Conservation (phyloP, 2,329 filamentous ascomycete species). For the Apiospora rasikravindrae region DNA sequence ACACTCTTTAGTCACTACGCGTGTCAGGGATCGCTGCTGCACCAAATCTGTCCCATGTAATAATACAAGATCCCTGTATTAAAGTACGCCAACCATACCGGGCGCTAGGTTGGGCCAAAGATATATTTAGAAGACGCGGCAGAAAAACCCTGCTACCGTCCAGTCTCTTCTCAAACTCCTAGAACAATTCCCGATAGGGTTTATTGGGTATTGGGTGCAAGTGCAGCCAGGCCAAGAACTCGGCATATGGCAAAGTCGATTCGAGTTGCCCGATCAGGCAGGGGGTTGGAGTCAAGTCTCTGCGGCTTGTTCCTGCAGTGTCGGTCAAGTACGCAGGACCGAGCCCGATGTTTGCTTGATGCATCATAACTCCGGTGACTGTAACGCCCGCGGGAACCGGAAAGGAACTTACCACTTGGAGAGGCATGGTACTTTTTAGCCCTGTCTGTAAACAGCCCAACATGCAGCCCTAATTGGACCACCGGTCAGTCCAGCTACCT, state of each 20-base stretch:
- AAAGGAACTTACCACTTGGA: not conserved
- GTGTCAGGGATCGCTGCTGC: not conserved
- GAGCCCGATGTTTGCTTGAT: not conserved
- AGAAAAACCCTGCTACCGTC: not conserved
- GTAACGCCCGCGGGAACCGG: constrained; percentile 2
- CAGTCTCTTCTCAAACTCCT: not conserved
- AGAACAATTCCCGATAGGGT: not conserved
- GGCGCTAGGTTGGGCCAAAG: not conserved
- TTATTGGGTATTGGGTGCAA: not conserved
- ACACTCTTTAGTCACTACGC: not conserved
- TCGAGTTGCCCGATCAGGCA: constrained; percentile 1
- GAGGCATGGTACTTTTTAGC: not conserved
- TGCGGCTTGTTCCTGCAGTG: not conserved
- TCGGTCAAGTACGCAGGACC: not conserved
- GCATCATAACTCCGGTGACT: not conserved
- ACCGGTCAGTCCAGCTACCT: not conserved
- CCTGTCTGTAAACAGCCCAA: not conserved
- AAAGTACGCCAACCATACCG: not conserved
- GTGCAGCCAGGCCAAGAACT: not conserved
- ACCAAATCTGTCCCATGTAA: not conserved
- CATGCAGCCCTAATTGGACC: not conserved
- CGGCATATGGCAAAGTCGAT: not conserved
- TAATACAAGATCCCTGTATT: not conserved
- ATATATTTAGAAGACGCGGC: not conserved
- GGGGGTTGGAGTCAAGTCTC: not conserved